A percentile compares a stretch with the other conserved stretches of the same genome.
Evolutionary conservation across 2,329 filamentous ascomycete species (phyloP).

Genomic region (Fusarium keratoplasticum): DNA sequence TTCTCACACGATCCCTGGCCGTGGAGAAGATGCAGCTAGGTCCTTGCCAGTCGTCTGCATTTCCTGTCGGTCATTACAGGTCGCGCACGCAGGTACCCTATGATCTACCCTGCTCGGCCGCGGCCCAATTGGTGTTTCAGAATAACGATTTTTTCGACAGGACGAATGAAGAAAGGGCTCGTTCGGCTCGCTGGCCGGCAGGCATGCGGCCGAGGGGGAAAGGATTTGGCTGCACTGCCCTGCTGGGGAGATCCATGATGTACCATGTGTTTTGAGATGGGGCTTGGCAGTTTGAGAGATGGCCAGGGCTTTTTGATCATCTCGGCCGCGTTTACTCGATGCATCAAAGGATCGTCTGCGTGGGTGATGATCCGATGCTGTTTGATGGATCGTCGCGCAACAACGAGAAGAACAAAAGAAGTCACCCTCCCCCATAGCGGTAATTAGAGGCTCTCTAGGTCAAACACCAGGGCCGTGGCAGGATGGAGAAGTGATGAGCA

Average conservation of each 20-base stretch:
- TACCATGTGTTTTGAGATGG: constrained; percentile 3
- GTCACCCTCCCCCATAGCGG: constrained; percentile 2
- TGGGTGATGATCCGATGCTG: not conserved
- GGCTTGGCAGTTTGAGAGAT: not conserved
- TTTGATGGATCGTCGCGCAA: not conserved
- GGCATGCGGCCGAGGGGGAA: constrained; percentile 7
- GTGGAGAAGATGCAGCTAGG: constrained; percentile 21
- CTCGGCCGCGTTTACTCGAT: not conserved
- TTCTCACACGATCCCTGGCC: constrained; percentile 3
- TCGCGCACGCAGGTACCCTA: constrained; percentile 28
- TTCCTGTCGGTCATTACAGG: constrained; percentile 1
- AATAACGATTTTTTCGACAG: constrained; percentile 17
- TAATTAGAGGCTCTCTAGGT: constrained; percentile 9
- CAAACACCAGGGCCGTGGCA: not conserved
- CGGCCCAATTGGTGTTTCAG: constrained; percentile 33
- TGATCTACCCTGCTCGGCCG: constrained; percentile 21
- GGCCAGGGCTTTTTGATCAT: not conserved
- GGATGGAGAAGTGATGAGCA: not conserved
- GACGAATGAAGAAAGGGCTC: constrained; percentile 7
- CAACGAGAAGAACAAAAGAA: not conserved
- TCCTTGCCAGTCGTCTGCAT: constrained; percentile 3
- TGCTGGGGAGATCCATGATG: constrained; percentile 9
- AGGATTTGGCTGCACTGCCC: not conserved
- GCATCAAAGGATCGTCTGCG: not conserved
- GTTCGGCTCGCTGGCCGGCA: not conserved